These are phyloP conservation scores for Leishmania gerbilli DNA, from an alignment of 208 protist genomes.

Conservation along the genomic window DNA sequence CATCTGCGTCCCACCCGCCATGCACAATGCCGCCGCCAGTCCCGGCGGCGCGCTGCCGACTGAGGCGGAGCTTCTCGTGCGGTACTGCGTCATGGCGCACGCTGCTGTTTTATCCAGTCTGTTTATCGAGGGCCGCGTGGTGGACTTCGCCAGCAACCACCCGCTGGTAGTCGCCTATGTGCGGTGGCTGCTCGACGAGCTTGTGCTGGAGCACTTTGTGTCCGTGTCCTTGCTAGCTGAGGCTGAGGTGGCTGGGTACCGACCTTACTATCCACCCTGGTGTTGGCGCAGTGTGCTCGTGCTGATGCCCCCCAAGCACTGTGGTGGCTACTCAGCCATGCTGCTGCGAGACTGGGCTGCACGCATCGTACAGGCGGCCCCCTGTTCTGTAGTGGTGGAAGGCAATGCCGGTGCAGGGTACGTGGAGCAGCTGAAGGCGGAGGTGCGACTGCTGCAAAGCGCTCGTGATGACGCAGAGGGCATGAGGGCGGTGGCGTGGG, in stretches of 20 bases:
- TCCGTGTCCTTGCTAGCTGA: conserved; percentile 14
- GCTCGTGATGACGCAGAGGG: background rate
- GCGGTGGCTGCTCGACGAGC: conserved; percentile 55
- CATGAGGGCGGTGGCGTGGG: conserved; percentile 10
- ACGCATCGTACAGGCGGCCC: conserved; percentile 49
- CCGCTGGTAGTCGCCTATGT: conserved; percentile 52
- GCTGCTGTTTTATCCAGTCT: conserved; percentile 65
- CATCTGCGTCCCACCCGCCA: conserved; percentile 24
- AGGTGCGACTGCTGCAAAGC: conserved; percentile 12
- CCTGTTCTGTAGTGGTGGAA: conserved; percentile 59
- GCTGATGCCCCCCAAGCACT: conserved; percentile 44
- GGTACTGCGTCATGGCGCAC: conserved; percentile 67
- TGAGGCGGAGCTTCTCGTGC: conserved; percentile 20
- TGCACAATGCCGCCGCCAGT: background rate
- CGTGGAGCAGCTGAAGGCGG: conserved; percentile 29
- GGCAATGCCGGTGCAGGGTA: conserved; percentile 9
- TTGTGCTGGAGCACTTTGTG: conserved; percentile 44
- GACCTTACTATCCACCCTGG: conserved; percentile 61
- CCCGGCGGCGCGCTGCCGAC: background rate
- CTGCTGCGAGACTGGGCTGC: conserved; percentile 24
- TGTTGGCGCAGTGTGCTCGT: conserved; percentile 43
- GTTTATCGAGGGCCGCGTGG: conserved; percentile 73
- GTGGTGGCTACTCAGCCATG: conserved; percentile 14
- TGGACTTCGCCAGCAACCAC: conserved; percentile 55
- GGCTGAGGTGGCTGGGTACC: conserved; percentile 3